Conservation (phyloP, 345 rosid species). For the Pistacia vera region DNA sequence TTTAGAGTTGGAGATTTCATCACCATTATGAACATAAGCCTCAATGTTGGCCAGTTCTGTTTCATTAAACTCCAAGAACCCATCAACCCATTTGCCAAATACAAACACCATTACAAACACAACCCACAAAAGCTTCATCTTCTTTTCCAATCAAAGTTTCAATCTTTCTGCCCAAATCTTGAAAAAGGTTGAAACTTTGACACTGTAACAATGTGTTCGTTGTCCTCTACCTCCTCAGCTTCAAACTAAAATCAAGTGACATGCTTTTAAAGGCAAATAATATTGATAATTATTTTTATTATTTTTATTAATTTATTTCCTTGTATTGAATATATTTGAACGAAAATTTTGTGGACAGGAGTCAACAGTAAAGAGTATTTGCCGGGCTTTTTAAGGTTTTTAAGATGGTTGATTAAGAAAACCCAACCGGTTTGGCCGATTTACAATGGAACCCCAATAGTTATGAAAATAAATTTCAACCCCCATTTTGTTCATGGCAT, state of each 20-base stretch:
- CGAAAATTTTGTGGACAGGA: neutral
- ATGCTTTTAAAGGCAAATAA: neutral
- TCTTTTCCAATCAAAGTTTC: slow-evolving; percentile 4
- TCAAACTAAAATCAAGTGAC: neutral
- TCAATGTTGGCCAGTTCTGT: slow-evolving; percentile 56
- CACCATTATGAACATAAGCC: slow-evolving; percentile 21
- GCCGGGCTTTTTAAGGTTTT: slow-evolving; percentile 23
- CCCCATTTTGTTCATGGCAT: too few species aligned
- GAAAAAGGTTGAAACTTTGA: neutral
- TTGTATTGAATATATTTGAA: too few species aligned
- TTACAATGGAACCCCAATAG: too few species aligned
- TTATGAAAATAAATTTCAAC: too few species aligned
- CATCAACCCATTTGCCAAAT: slow-evolving; percentile 41
- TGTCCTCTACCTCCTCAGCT: neutral
- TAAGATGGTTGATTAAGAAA: neutral
- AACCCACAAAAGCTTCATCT: slow-evolving; percentile 45
- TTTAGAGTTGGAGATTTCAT: slow-evolving; percentile 32
- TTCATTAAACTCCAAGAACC: slow-evolving; percentile 53
- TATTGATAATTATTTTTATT: too few species aligned
- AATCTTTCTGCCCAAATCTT: neutral
- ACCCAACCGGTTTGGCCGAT: too few species aligned
- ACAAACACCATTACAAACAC: slow-evolving; percentile 28
- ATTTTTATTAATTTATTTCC: too few species aligned
- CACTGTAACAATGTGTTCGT: slow-evolving; percentile 1
- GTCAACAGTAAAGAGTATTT: slow-evolving; percentile 1